These are phyloP conservation scores for Colletotrichum sp. DNA, from an alignment of 2,329 filamentous ascomycete species.

Conservation along the genomic window DNA sequence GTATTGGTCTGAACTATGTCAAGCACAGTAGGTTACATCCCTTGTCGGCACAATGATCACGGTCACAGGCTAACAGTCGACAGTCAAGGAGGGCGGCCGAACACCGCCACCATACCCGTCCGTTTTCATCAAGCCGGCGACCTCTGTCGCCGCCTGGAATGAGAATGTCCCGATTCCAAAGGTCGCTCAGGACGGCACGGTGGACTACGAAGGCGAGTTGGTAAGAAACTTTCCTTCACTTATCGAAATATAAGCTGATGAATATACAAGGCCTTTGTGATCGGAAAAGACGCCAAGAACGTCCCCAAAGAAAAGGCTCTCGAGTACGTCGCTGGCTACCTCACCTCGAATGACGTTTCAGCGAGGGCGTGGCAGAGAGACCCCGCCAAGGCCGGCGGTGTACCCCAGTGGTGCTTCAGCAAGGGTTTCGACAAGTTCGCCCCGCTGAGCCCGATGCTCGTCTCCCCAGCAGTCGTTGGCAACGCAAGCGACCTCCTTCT, in stretches of 20 bases:
- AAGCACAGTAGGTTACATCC: slow-evolving; percentile 34
- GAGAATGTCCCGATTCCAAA: slow-evolving; percentile 49
- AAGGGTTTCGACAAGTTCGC: slow-evolving; percentile 61
- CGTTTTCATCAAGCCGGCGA: slow-evolving; percentile 56
- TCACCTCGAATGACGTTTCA: slow-evolving; percentile 58
- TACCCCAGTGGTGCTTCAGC: slow-evolving; percentile 60
- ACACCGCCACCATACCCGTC: slow-evolving; percentile 53
- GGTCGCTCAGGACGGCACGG: slow-evolving; percentile 47
- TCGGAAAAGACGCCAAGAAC: slow-evolving; percentile 58
- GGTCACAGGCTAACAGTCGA: background rate
- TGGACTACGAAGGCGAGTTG: slow-evolving; percentile 57
- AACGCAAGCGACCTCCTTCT: slow-evolving; percentile 32
- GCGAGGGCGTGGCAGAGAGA: slow-evolving; percentile 58
- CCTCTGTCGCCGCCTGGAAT: slow-evolving; percentile 38
- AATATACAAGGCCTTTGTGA: slow-evolving; percentile 45
- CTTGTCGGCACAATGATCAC: background rate
- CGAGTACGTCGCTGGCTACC: slow-evolving; percentile 51
- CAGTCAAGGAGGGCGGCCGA: slow-evolving; percentile 57
- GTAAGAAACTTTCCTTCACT: slow-evolving; percentile 22
- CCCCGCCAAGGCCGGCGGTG: slow-evolving; percentile 42
- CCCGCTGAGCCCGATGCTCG: slow-evolving; percentile 55
- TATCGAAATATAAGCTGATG: background rate
- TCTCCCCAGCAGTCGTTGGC: slow-evolving; percentile 32
- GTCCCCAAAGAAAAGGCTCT: slow-evolving; percentile 49
- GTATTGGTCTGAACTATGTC: slow-evolving; percentile 41